phyloP scores from a whole-genome alignment of 2,329 filamentous ascomycete genomes.

The Chaetothyriales sp. region DNA sequence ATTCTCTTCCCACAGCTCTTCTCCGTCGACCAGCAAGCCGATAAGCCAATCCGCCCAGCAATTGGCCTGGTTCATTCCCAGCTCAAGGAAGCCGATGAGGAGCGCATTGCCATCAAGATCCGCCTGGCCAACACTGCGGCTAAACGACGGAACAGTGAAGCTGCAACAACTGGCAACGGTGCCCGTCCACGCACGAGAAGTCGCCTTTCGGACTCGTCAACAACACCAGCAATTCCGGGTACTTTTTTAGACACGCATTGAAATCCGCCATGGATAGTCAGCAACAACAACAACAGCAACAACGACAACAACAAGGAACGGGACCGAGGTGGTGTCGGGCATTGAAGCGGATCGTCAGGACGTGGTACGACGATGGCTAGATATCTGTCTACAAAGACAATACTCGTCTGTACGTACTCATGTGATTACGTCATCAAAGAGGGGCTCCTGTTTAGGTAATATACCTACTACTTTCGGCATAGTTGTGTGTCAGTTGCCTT shows the following conservation, averaged over 20 bases:
- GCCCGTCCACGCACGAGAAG: background rate
- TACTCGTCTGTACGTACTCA: background rate
- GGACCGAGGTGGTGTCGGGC: background rate
- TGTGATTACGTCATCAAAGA: background rate
- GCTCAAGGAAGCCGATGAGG: background rate
- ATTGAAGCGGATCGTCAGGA: background rate
- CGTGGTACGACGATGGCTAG: background rate
- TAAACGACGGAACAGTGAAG: background rate
- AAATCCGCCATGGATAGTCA: background rate
- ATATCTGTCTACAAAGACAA: no score
- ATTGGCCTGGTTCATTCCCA: background rate
- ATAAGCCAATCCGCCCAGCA: background rate
- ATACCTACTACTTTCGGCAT: no score
- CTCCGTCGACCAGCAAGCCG: background rate
- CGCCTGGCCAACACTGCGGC: background rate
- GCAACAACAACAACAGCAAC: background rate
- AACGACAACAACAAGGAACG: no score
- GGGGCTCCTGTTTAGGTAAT: no score
- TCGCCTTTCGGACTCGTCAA: background rate
- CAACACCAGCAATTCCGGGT: no score
- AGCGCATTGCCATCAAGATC: background rate
- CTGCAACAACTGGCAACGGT: no score
- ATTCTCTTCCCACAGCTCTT: background rate
- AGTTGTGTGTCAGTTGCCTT: no score
- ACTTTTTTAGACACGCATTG: background rate